Conservation (phyloP, 176 grass and related monocot genomes). For the Urochloa ruziziensis region DNA sequence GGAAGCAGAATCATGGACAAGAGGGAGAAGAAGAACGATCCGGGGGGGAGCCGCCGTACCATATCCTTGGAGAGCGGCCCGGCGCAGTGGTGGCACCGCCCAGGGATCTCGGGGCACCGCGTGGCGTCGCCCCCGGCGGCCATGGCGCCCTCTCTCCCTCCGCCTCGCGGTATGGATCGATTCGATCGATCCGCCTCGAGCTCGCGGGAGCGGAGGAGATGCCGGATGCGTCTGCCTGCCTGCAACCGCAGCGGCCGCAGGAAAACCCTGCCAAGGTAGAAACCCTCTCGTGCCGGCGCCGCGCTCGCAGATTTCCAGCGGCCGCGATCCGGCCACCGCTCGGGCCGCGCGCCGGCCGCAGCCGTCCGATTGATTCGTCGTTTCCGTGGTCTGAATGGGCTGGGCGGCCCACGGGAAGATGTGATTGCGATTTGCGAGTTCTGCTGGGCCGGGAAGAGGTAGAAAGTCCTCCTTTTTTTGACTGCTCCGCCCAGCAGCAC, state of each 20-base stretch:
- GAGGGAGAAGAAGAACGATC: neutral
- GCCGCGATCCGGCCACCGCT: neutral
- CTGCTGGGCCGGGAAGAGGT: neutral
- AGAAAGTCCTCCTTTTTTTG: too few relatives aligned
- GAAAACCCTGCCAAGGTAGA: constrained; percentile 2
- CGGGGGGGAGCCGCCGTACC: constrained; percentile 24
- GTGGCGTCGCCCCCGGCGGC: neutral
- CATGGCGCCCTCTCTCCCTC: constrained; percentile 20
- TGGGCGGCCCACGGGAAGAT: neutral
- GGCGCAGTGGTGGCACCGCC: constrained; percentile 52
- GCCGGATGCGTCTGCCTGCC: neutral
- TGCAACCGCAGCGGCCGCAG: neutral
- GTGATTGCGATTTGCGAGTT: neutral
- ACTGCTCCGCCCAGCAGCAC: too few relatives aligned
- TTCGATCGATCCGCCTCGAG: neutral
- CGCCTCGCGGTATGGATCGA: neutral
- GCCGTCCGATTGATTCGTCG: constrained; percentile 34
- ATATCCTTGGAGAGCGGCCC: constrained; percentile 89
- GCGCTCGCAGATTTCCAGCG: neutral
- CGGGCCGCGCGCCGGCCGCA: too few relatives aligned
- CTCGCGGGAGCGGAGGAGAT: neutral
- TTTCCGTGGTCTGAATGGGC: neutral
- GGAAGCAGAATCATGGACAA: neutral
- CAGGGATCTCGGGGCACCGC: constrained; percentile 36
- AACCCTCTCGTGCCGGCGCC: constrained; percentile 7